Evolutionary conservation across 2,329 filamentous ascomycete genomes (phyloP), one percentile per base, ranked within the genome.

Genomic region (Aspergillus piperis): DNA sequence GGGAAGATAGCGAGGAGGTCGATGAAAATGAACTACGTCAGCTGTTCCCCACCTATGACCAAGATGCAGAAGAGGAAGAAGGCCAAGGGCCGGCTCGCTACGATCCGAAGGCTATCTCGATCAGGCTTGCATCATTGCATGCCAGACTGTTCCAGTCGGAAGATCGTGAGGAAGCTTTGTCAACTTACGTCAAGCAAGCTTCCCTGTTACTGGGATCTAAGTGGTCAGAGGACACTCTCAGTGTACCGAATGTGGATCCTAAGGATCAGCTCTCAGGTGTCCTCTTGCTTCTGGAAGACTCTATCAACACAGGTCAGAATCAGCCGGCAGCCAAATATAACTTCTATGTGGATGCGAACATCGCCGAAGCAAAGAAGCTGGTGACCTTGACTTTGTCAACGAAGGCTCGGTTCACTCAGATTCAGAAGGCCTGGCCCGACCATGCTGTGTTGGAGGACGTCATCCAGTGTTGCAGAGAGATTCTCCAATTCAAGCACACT

Each of bases 261-360:
- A 80, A 81, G 54, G 80, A 80, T 54, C 81, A 92, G 51, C 79
- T 96, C 25, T 84, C 91, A 2, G 85, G 86, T 2, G 81, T 89
- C 0, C 76, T 93, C 23, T 77, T 94, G 17, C 78, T 85, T 0
- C 75, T 96, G 1, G 82, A 88, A 59, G 84, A 89, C 62, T 85
- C 86, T 66, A 75, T 86, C 30, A 73, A 82, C 39, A 78, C 80
- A 39, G 82, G 84, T 54, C 74, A 72, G 21, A 71, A 66, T n/a
- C 76, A 77, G 4, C 70, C 78, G 2, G 67, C 76, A 0, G 76
- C 75, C 32, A 74, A 80, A 23, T 96, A 94, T 80, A 96, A 96
- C 76, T 97, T 99, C 74, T 99, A 99, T 75, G 88, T 85, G 0
- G 89, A 96, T 69, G 75, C 88, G 2, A 96, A 98, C 68, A 78